Conservation (phyloP, 306 rosid species). For the Notholithocarpus densiflorus region DNA sequence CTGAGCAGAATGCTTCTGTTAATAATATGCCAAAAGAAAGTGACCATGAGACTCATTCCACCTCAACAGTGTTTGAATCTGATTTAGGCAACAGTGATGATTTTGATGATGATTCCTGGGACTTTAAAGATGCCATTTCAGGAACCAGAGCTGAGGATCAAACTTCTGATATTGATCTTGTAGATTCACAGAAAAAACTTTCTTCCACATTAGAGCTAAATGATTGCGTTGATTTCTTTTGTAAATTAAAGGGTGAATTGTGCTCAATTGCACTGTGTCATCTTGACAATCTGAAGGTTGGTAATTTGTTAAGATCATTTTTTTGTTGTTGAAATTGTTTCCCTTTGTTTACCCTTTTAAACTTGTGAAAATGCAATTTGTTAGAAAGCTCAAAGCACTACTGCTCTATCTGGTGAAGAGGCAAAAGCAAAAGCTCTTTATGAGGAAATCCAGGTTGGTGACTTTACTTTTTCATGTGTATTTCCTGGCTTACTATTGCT, state of each 20-base stretch:
- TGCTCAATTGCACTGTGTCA: slow-evolving; percentile 40
- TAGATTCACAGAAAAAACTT: slow-evolving; percentile 27
- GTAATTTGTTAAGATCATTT: slow-evolving; percentile 18
- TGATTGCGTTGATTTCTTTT: slow-evolving; percentile 59
- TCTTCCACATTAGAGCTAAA: slow-evolving; percentile 36
- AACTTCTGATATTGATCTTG: slow-evolving; percentile 32
- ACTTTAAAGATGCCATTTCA: slow-evolving; percentile 63
- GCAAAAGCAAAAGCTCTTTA: slow-evolving; percentile 41
- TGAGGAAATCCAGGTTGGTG: slow-evolving; percentile 70
- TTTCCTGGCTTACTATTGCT: slow-evolving; percentile 2
- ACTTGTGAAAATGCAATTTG: slow-evolving; percentile 22
- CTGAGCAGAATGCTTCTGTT: slow-evolving; percentile 46
- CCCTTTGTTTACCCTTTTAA: slow-evolving; percentile 21
- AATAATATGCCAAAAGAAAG: slow-evolving; percentile 38
- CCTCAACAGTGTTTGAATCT: slow-evolving; percentile 31
- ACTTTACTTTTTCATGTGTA: slow-evolving; percentile 15
- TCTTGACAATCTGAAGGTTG: slow-evolving; percentile 68
- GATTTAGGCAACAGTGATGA: slow-evolving; percentile 39
- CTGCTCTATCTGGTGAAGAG: slow-evolving; percentile 52
- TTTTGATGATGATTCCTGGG: slow-evolving; percentile 69
- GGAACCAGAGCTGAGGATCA: slow-evolving; percentile 27
- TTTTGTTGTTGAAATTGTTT: slow-evolving; percentile 15
- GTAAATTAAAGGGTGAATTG: slow-evolving; percentile 63
- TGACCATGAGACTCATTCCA: slow-evolving; percentile 30
- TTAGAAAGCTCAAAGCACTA: slow-evolving; percentile 51